Percentiles rank a stretch among this genome's conserved stretches.
phyloP scores from a whole-genome alignment of 1,284 basidiomycete species.

The Gomphus sp. region DNA sequence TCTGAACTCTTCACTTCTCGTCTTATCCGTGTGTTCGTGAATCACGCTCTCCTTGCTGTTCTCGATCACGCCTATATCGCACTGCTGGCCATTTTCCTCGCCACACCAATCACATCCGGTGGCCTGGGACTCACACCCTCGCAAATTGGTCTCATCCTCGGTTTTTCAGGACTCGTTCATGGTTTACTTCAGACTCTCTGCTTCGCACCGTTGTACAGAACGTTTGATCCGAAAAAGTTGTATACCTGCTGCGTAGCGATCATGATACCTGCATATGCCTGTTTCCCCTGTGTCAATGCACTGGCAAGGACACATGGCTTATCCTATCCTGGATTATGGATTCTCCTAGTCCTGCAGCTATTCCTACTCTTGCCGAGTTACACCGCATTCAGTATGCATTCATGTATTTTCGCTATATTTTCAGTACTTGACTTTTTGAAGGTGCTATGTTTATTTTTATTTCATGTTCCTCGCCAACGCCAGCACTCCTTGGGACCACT shows the following conservation, averaged over 20 bases:
- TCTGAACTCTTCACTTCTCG: slow-evolving; percentile 2
- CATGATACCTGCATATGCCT: slow-evolving; percentile 14
- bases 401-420: background rate
- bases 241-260: slow-evolving; percentile 13
- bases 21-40: slow-evolving; percentile 1
- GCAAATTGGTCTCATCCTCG: slow-evolving; percentile 17
- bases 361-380: slow-evolving; percentile 7
- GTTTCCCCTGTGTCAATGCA: slow-evolving; percentile 15
- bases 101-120: slow-evolving; percentile 17
- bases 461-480: slow-evolving; percentile 3
- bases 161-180: slow-evolving; percentile 15
- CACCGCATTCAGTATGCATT: slow-evolving; percentile 7
- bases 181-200: slow-evolving; percentile 14
- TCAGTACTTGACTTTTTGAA: background rate
- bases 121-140: slow-evolving; percentile 17
- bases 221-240: slow-evolving; percentile 13
- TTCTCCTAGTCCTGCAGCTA: slow-evolving; percentile 3
- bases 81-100: slow-evolving; percentile 16
- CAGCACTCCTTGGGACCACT: slow-evolving; percentile 7
- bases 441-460: slow-evolving; percentile 10
- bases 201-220: slow-evolving; percentile 12
- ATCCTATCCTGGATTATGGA: slow-evolving; percentile 3
- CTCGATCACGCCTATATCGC: slow-evolving; percentile 13
- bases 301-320: slow-evolving; percentile 12
- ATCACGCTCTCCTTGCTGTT: slow-evolving; percentile 6